Base-by-base conservation (phyloP, 805 yeast species). In the Lipomyces spencermartinsiae region DNA sequence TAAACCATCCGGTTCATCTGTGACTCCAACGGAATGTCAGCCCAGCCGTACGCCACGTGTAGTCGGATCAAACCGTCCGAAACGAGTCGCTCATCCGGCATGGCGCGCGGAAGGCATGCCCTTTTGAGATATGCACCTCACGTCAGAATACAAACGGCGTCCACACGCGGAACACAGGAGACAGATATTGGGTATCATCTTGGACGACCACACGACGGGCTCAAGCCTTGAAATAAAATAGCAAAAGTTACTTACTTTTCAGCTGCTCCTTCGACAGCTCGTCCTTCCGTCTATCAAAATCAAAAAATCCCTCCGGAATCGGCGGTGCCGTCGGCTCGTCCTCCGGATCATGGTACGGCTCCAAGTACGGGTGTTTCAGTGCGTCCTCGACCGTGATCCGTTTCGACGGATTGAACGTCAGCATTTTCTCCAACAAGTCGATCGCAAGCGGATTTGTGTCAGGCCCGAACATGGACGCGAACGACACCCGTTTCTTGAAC, bases 311-410 rank as follows among this genome's bases (percentile, higher is more conserved):
- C 54, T 88, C 87, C 0, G 96, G 93, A 29, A 95, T 89, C 60
- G 93, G 91, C 22, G 87, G 86, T 46, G 95, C 93, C 51, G 83
- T 83, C 0, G 98, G 98, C 79, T 94, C 98, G 77, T 94, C 98
- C 64, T 86, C 87, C 2, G 97, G 97, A 76, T 94, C 98, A 78
- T 94, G 98, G 79, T 94, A 94, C n/a, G 90, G 85, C 61, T 84
- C 80, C 63, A 94, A 82, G 78, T 94, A 94, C 1, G 97, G 97
- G 77, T 94, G 98, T 72, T 84, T 80, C 59, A 94, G 83, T 0
- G 98, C 97, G 68, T 90, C 89, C 63, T 84, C 89, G 2, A 93
- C 98, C 1, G 93, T 86, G 69, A 93, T 89, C 75, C 98, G 83
- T 75, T 89, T 87, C 12, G 83, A 79, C 1, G 98, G 98, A 74